Conservation (phyloP, 2,329 filamentous ascomycete genomes). For the Hypoxylon sp. region DNA sequence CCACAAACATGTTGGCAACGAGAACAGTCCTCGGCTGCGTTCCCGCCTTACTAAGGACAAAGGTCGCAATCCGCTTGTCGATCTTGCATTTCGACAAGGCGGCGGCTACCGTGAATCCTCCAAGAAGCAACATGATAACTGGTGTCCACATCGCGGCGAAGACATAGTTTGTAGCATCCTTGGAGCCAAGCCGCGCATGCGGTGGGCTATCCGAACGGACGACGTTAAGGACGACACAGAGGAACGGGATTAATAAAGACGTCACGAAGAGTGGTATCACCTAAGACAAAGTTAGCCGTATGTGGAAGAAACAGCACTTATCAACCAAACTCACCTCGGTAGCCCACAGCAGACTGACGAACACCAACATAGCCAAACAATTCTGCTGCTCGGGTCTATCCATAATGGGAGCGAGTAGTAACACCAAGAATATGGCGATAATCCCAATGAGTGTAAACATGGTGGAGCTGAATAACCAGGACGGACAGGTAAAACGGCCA, state of each 20-base stretch:
- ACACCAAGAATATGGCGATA: conserved; percentile 74
- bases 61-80: conserved; percentile 95
- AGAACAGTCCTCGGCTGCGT: conserved; percentile 89
- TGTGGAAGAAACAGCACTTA: neutral
- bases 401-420: conserved; percentile 84
- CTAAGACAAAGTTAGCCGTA: conserved; percentile 51
- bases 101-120: conserved; percentile 94
- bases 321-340: conserved; percentile 73
- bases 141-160: conserved; percentile 99
- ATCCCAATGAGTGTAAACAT: conserved; percentile 79
- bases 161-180: conserved; percentile 81
- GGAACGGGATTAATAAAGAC: conserved; percentile 89
- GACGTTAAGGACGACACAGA: conserved; percentile 86
- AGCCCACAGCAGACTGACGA: conserved; percentile 94
- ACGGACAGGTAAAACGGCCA: conserved; percentile 77
- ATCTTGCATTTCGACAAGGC: conserved; percentile 97
- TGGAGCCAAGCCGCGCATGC: conserved; percentile 76
- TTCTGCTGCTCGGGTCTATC: conserved; percentile 91
- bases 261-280: conserved; percentile 98
- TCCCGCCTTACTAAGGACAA: conserved; percentile 94
- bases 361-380: conserved; percentile 90
- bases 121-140: conserved; percentile 96
- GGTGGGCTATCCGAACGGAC: conserved; percentile 77
- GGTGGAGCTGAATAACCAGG: conserved; percentile 84
- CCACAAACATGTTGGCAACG: conserved; percentile 98